phyloP scores from a whole-genome alignment of 371 early-diverging fungal species.

The Mortierella polycephala region DNA sequence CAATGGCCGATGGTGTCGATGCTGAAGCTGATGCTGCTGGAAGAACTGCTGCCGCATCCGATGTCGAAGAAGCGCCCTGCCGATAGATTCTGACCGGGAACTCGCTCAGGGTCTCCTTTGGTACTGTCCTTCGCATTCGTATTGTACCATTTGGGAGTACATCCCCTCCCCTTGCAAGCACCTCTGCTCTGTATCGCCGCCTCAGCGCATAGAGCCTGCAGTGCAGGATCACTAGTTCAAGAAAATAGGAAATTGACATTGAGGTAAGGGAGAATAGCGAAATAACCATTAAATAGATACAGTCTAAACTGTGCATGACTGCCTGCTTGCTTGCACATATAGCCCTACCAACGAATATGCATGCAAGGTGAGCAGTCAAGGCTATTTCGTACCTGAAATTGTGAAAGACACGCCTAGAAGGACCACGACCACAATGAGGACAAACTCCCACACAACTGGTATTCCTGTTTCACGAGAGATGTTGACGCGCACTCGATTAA shows the following conservation, averaged over 20 bases:
- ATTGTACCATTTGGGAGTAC: conserved; percentile 35
- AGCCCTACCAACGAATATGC: neutral
- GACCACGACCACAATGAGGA: conserved; percentile 38
- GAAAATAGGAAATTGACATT: neutral
- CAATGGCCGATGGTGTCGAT: neutral
- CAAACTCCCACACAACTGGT: conserved; percentile 46
- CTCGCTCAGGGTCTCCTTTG: conserved; percentile 22
- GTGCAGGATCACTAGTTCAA: conserved; percentile 25
- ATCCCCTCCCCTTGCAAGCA: conserved; percentile 35
- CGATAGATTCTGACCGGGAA: conserved; percentile 38
- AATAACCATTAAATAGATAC: neutral
- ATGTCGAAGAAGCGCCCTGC: neutral
- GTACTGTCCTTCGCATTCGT: conserved; percentile 24
- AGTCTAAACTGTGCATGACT: too few relatives aligned
- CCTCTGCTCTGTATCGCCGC: conserved; percentile 35
- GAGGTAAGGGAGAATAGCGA: neutral
- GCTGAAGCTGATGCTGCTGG: neutral
- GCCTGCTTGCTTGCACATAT: neutral
- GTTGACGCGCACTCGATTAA: conserved; percentile 15
- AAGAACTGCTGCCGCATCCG: neutral
- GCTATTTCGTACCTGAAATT: conserved; percentile 38
- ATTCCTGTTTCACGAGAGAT: conserved; percentile 15
- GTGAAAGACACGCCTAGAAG: conserved; percentile 42
- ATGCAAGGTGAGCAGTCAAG: neutral
- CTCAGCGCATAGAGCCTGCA: conserved; percentile 36